Evolutionary conservation across 2,329 filamentous ascomycete species (phyloP).

Genomic region (Microsporum canis): DNA sequence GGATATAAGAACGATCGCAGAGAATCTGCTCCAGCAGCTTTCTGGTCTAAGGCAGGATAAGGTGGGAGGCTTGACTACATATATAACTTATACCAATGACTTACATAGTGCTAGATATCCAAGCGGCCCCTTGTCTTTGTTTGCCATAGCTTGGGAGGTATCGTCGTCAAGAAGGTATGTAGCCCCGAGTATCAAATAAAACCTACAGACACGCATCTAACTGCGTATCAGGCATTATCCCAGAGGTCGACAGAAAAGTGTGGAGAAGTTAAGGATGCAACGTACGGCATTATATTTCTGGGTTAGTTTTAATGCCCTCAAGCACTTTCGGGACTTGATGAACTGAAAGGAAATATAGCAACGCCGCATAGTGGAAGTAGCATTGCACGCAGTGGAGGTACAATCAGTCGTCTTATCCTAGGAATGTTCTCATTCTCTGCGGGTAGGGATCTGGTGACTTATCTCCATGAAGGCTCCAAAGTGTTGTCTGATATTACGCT

Average conservation of each 20-base stretch:
- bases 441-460: background rate
- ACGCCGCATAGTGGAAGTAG: conserved; percentile 5
- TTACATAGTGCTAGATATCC: conserved; percentile 14
- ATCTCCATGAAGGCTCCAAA: conserved; percentile 5
- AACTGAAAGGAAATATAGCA: background rate
- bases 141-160: conserved; percentile 30
- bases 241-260: background rate
- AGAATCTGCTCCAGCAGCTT: conserved; percentile 16
- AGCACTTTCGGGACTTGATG: too few relatives aligned
- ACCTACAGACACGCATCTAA: too few relatives aligned
- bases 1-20: background rate
- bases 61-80: conserved; percentile 1
- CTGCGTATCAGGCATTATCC: background rate
- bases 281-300: conserved; percentile 7
- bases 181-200: too few relatives aligned
- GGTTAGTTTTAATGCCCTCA: background rate
- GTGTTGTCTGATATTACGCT: conserved; percentile 7
- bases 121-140: conserved; percentile 29
- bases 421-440: background rate
- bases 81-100: background rate
- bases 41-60: conserved; percentile 4
- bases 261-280: background rate
- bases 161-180: conserved; percentile 30
- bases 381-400: background rate
- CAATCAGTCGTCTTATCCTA: background rate